These are phyloP conservation scores for Fusarium ramigenum DNA, from an alignment of 2,329 filamentous ascomycete genomes.

Conservation along the genomic window DNA sequence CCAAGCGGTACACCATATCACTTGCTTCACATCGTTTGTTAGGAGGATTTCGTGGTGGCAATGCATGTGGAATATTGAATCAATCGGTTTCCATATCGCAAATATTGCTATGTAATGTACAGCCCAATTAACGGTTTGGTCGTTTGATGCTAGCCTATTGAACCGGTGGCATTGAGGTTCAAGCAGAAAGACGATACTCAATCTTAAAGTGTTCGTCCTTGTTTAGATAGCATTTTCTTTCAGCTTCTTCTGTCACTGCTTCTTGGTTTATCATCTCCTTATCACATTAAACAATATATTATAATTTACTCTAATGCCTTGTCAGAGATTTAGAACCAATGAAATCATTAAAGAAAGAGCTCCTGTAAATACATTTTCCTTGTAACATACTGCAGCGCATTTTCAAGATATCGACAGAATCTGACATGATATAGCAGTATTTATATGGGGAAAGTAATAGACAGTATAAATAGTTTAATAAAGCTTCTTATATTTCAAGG, in stretches of 20 bases:
- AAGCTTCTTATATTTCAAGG: not conserved
- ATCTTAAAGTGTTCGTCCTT: too few relatives aligned
- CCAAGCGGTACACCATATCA: not conserved
- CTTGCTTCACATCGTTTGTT: not conserved
- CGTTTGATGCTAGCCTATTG: not conserved
- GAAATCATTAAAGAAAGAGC: accelerated
- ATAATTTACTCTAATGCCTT: too few relatives aligned
- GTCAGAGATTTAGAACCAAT: too few relatives aligned
- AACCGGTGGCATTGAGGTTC: accelerated
- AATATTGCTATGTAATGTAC: not conserved
- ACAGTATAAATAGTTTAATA: too few relatives aligned
- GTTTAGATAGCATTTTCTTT: not conserved
- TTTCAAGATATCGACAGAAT: too few relatives aligned
- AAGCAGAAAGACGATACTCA: accelerated
- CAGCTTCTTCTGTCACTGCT: accelerated
- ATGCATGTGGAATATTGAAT: not conserved
- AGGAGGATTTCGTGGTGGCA: not conserved
- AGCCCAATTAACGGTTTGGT: accelerated
- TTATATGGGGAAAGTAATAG: too few relatives aligned
- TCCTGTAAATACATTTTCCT: too few relatives aligned
- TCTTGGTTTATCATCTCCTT: not conserved
- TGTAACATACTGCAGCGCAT: too few relatives aligned
- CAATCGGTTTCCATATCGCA: not conserved
- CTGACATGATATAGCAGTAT: not conserved
- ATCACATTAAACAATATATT: too few relatives aligned